Evolutionary conservation across 306 rosid genomes (phyloP).

Genomic region (Inga oerstediana): DNA sequence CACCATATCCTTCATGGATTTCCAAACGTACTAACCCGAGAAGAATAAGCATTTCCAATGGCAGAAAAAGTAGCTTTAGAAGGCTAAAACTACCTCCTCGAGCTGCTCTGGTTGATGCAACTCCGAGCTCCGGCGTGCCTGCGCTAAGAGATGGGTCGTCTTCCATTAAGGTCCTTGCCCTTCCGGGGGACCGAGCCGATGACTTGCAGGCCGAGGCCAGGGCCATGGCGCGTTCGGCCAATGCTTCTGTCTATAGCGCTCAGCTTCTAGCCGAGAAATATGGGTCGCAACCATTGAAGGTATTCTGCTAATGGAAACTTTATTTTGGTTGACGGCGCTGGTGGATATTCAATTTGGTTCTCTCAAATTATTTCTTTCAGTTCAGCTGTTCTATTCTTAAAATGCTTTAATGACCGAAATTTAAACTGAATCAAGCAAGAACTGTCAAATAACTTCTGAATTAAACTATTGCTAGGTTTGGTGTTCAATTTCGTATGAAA

Average conservation of each 20-base stretch:
- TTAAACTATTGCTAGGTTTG: not conserved
- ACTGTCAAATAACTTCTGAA: not conserved
- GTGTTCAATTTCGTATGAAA: not conserved
- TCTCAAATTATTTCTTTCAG: not conserved
- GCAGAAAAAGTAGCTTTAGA: slow-evolving; percentile 27
- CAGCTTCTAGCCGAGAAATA: slow-evolving; percentile 55
- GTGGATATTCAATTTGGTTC: not conserved
- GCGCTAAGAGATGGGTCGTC: slow-evolving; percentile 33
- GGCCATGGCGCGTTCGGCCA: slow-evolving; percentile 71
- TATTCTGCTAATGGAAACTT: not conserved
- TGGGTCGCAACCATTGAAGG: slow-evolving; percentile 68
- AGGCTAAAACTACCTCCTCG: slow-evolving; percentile 14
- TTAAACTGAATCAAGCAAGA: not conserved
- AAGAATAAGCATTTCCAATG: slow-evolving; percentile 34
- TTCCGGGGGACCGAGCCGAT: slow-evolving; percentile 52
- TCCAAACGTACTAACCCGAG: slow-evolving; percentile 7
- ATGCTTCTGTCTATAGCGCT: slow-evolving; percentile 69
- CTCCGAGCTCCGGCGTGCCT: slow-evolving; percentile 38
- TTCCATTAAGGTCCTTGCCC: slow-evolving; percentile 32
- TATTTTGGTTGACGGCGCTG: not conserved
- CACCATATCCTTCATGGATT: slow-evolving; percentile 39
- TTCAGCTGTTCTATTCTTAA: not conserved
- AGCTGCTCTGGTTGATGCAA: slow-evolving; percentile 60
- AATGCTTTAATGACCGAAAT: not conserved
- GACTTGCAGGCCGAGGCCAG: slow-evolving; percentile 77